These are phyloP conservation scores for Aspergillus panamensis DNA, from an alignment of 495 filamentous ascomycete genomes.

Conservation along the genomic window DNA sequence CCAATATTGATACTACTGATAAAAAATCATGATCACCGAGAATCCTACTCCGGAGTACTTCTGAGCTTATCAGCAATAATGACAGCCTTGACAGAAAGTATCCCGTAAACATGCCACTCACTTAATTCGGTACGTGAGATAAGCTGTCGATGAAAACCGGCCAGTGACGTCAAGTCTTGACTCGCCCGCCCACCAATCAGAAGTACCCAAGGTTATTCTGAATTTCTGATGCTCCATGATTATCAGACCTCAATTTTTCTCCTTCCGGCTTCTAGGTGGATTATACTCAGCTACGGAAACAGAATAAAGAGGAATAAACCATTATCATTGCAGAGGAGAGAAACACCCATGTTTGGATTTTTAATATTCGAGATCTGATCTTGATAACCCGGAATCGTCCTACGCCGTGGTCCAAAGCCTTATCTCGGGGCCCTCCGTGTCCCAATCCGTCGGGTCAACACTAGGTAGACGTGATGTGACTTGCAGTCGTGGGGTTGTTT, in stretches of 20 bases:
- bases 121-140: neutral
- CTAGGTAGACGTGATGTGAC: neutral
- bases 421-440: neutral
- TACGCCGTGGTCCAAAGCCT: neutral
- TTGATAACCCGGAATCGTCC: neutral
- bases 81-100: conserved; percentile 13
- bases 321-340: neutral
- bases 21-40: no score
- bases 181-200: neutral
- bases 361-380: neutral
- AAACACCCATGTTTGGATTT: neutral
- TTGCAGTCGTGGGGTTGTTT: neutral
- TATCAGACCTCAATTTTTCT: no score
- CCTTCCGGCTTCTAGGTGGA: no score
- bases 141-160: neutral
- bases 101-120: conserved; percentile 2
- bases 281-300: no score
- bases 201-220: no score
- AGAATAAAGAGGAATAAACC: neutral
- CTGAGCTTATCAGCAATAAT: conserved; percentile 14
- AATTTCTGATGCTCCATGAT: no score
- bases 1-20: no score
- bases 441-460: conserved; percentile 1
- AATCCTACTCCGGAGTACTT: no score
- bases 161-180: neutral